These are phyloP conservation scores for Excoecaria agallocha DNA, from an alignment of 345 rosid genomes.

Conservation along the genomic window DNA sequence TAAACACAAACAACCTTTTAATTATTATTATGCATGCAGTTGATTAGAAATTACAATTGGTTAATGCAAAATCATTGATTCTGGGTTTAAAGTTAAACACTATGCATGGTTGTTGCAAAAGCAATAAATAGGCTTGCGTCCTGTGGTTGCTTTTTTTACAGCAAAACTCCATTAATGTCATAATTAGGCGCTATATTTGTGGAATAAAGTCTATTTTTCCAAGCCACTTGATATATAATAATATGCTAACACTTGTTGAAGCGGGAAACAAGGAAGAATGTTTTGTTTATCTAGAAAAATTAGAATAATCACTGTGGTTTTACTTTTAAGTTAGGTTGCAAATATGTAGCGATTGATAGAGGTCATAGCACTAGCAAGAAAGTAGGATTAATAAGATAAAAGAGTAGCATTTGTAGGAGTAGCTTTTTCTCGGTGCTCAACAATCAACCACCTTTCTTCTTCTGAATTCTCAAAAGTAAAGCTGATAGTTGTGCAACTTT, in stretches of 20 bases:
- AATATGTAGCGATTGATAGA: neutral
- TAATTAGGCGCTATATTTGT: neutral
- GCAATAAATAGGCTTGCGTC: too few species aligned
- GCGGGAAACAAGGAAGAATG: constrained; percentile 20
- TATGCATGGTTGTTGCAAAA: too few species aligned
- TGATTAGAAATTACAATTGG: too few species aligned
- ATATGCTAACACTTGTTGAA: neutral
- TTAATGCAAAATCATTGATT: too few species aligned
- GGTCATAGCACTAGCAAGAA: constrained; percentile 29
- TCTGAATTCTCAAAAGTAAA: constrained; percentile 28
- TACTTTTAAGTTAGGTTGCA: neutral
- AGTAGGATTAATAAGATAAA: constrained; percentile 11
- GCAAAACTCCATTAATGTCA: neutral
- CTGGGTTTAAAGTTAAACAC: too few species aligned
- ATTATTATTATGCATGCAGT: too few species aligned
- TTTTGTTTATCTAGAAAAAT: neutral
- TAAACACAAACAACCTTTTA: too few species aligned
- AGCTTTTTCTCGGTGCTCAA: constrained; percentile 32
- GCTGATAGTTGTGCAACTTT: constrained; percentile 5
- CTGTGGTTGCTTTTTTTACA: too few species aligned
- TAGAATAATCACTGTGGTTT: neutral
- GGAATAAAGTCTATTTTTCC: neutral
- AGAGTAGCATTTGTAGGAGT: neutral
- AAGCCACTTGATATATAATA: neutral
- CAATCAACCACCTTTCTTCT: constrained; percentile 20